These are phyloP conservation scores for Ophiostoma pallidulum DNA, from an alignment of 2,329 filamentous ascomycete species.

Conservation along the genomic window DNA sequence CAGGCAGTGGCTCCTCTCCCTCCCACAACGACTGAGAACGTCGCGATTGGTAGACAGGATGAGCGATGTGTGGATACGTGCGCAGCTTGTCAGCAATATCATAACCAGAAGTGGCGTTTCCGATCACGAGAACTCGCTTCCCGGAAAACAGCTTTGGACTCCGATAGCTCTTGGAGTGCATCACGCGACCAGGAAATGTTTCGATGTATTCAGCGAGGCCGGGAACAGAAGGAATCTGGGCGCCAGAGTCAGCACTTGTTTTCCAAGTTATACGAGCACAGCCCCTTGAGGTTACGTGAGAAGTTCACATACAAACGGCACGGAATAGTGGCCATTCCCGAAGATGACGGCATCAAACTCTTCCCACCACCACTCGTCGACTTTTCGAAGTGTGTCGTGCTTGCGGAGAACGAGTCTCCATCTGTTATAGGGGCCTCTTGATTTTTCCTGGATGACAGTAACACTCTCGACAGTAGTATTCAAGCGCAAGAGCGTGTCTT, in stretches of 20 bases:
- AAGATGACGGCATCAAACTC: slow-evolving; percentile 52
- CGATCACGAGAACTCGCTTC: slow-evolving; percentile 74
- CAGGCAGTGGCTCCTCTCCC: slow-evolving; percentile 42
- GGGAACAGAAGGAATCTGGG: slow-evolving; percentile 31
- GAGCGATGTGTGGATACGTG: slow-evolving; percentile 24
- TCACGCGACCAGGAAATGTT: slow-evolving; percentile 37
- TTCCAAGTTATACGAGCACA: no score
- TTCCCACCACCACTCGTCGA: slow-evolving; percentile 52
- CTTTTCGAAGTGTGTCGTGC: slow-evolving; percentile 30
- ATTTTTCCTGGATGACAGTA: slow-evolving; percentile 26
- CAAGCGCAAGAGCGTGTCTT: slow-evolving; percentile 36
- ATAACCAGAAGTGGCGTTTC: slow-evolving; percentile 73
- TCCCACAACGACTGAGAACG: slow-evolving; percentile 42
- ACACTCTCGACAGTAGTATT: slow-evolving; percentile 36
- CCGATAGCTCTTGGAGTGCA: slow-evolving; percentile 75
- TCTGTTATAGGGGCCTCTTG: slow-evolving; percentile 32
- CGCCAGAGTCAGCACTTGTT: no score
- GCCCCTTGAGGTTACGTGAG: no score
- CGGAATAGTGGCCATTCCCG: slow-evolving; percentile 50
- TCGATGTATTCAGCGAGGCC: slow-evolving; percentile 40
- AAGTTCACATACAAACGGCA: slow-evolving; percentile 48
- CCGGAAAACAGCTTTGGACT: slow-evolving; percentile 49
- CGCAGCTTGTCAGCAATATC: slow-evolving; percentile 73
- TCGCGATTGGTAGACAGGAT: slow-evolving; percentile 52
- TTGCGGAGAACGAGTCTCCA: slow-evolving; percentile 45